Evolutionary conservation across 257 asterid genomes (phyloP).

Genomic region (Thymus mandschuricus): DNA sequence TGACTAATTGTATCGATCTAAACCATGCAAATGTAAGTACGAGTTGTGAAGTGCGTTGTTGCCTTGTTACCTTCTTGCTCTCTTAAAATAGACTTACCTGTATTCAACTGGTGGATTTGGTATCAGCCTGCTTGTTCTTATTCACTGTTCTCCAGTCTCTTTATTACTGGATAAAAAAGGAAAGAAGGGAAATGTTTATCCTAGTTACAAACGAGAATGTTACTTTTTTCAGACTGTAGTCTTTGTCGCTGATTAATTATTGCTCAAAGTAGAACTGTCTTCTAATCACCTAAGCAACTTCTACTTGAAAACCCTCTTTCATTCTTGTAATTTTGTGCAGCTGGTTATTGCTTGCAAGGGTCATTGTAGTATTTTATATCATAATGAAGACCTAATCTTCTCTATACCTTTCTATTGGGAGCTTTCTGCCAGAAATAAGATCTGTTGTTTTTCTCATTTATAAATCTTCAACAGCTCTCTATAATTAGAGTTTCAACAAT

Average conservation of each 20-base stretch:
- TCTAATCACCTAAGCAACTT: too few relatives aligned
- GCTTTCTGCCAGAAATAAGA: slow-evolving; percentile 23
- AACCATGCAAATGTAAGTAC: slow-evolving; percentile 13
- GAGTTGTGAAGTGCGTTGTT: background rate
- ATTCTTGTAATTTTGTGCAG: slow-evolving; percentile 22
- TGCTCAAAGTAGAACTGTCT: too few relatives aligned
- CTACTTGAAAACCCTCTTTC: background rate
- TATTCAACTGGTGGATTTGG: background rate
- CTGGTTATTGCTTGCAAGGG: slow-evolving; percentile 10
- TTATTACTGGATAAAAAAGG: background rate
- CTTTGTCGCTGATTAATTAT: background rate
- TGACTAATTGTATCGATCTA: slow-evolving; percentile 9
- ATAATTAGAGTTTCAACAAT: background rate
- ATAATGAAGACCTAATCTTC: background rate
- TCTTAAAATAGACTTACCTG: background rate
- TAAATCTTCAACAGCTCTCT: background rate
- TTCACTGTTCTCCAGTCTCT: slow-evolving; percentile 1
- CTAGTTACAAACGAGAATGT: slow-evolving; percentile 14
- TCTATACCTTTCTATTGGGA: slow-evolving; percentile 3
- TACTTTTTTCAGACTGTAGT: slow-evolving; percentile 11
- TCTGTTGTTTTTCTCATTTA: background rate
- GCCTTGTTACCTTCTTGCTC: slow-evolving; percentile 1
- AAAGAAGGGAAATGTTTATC: background rate
- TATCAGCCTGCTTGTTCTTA: background rate
- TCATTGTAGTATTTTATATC: slow-evolving; percentile 12